phyloP scores from a whole-genome alignment of 768 basidiomycete genomes.

The Mycena galopus region DNA sequence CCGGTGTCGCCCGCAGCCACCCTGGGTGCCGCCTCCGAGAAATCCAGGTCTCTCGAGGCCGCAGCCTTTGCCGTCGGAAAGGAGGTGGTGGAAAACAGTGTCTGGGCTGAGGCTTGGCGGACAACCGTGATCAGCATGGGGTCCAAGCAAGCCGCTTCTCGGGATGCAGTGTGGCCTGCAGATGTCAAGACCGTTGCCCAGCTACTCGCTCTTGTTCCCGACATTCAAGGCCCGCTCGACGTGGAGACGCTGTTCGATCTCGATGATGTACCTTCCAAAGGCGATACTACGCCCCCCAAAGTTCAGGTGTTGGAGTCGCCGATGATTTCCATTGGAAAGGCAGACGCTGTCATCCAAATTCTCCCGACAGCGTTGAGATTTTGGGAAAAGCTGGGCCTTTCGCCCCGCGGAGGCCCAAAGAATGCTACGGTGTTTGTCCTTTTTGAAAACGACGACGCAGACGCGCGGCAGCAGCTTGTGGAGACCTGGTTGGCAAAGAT shows the following conservation, averaged over 20 bases:
- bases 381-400: slow-evolving; percentile 88
- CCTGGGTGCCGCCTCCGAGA: slow-evolving; percentile 73
- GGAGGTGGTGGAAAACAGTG: slow-evolving; percentile 80
- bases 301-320: slow-evolving; percentile 61
- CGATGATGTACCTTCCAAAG: slow-evolving; percentile 22
- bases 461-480: slow-evolving; percentile 61
- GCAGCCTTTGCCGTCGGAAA: slow-evolving; percentile 71
- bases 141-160: slow-evolving; percentile 38
- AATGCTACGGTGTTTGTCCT: slow-evolving; percentile 77
- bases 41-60: slow-evolving; percentile 75
- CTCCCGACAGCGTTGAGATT: slow-evolving; percentile 80
- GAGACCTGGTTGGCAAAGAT: slow-evolving; percentile 72
- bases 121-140: slow-evolving; percentile 47
- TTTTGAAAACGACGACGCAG: slow-evolving; percentile 72
- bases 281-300: slow-evolving; percentile 25
- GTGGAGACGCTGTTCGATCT: slow-evolving; percentile 59
- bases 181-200: slow-evolving; percentile 63
- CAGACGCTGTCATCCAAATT: slow-evolving; percentile 76
- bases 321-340: slow-evolving; percentile 74
- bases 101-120: slow-evolving; percentile 79
- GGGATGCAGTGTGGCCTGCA: slow-evolving; percentile 65
- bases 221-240: slow-evolving; percentile 56
- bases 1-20: slow-evolving; percentile 87
- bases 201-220: slow-evolving; percentile 56
- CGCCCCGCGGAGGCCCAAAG: slow-evolving; percentile 79